Evolutionary conservation across 1,139 yeast species (phyloP), one percentile per base, ranked within the genome.

Genomic region (Yamadazyma trypodendri): DNA sequence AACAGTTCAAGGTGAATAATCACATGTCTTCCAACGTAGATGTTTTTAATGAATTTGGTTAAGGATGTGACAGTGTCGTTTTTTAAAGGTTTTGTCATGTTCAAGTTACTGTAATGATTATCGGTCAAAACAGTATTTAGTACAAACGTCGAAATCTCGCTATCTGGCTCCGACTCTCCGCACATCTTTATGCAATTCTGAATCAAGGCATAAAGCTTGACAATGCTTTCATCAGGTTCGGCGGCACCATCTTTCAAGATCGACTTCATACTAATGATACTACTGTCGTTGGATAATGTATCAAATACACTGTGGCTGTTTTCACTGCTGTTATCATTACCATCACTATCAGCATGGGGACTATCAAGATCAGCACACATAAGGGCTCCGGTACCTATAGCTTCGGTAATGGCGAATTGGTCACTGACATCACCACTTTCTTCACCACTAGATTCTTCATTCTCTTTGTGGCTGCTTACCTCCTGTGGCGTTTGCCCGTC

Each of bases 81-180:
- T 18, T 25, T 34, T n/a, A 37, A 5, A 1, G 37, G 36, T 13
- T 25, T 28, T 6, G 16, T 13, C 21, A 37, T 24, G 11, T 40
- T 40, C 18, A 35, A 15, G 8, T 28, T 23, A 13, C 18, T 16
- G 22, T 27, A 40, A 9, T 28, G 31, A n/a, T 28, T 32, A 18
- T 38, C 40, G 2, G 39, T 25, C 13, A 38, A n/a, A 2, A 41
- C 21, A 12, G 29, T 29, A 24, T 41, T 41, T 3, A 38, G 18
- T 2, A 34, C 34, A 32, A 31, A 39, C 6, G 31, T 36, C 6
- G 34, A 9, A 6, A 38, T 31, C 3, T 36, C 38, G 20, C 32
- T 34, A 29, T 41, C 38, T 5, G 29, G 29, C 6, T 22, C n/a
- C 4, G 21, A 14, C 12, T 32, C 34, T 10, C 29, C 29, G 13